A percentile compares a stretch with the other conserved stretches of the same genome.
phyloP scores from a whole-genome alignment of 495 filamentous ascomycete genomes.

The Daldinia caldariorum region DNA sequence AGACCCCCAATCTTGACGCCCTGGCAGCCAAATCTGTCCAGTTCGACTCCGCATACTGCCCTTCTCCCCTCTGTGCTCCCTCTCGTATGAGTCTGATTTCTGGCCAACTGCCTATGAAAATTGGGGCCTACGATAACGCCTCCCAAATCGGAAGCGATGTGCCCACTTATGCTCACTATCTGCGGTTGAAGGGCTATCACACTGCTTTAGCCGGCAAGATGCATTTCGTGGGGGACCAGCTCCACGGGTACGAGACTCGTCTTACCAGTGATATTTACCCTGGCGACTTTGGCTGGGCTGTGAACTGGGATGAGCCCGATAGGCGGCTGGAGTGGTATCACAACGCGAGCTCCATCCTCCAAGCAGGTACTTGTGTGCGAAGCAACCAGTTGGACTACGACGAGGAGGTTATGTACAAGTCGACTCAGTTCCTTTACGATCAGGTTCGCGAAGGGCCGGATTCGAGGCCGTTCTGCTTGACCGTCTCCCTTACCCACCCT shows the following conservation, averaged over 20 bases:
- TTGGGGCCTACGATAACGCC: constrained; percentile 88
- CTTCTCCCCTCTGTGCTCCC: constrained; percentile 86
- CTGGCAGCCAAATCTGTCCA: constrained; percentile 79
- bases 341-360: constrained; percentile 87
- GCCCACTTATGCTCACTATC: constrained; percentile 88
- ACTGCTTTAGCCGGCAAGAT: constrained; percentile 93
- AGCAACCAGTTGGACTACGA: constrained; percentile 96
- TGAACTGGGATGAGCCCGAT: constrained; percentile 90
- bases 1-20: constrained; percentile 85
- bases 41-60: constrained; percentile 91
- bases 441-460: constrained; percentile 74
- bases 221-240: constrained; percentile 93
- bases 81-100: constrained; percentile 91
- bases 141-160: constrained; percentile 75
- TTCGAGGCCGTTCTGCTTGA: constrained; percentile 83
- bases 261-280: constrained; percentile 94
- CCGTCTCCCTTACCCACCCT: constrained; percentile 88
- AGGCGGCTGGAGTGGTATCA: constrained; percentile 89
- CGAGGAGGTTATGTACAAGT: constrained; percentile 89
- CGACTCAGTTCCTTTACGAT: constrained; percentile 84
- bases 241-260: constrained; percentile 88
- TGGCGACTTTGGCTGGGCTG: constrained; percentile 87
- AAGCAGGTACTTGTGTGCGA: constrained; percentile 82
- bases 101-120: constrained; percentile 85
- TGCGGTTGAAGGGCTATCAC: constrained; percentile 85